These are phyloP conservation scores for Noccaea bulbosa DNA, from an alignment of 345 rosid species.

Conservation along the genomic window DNA sequence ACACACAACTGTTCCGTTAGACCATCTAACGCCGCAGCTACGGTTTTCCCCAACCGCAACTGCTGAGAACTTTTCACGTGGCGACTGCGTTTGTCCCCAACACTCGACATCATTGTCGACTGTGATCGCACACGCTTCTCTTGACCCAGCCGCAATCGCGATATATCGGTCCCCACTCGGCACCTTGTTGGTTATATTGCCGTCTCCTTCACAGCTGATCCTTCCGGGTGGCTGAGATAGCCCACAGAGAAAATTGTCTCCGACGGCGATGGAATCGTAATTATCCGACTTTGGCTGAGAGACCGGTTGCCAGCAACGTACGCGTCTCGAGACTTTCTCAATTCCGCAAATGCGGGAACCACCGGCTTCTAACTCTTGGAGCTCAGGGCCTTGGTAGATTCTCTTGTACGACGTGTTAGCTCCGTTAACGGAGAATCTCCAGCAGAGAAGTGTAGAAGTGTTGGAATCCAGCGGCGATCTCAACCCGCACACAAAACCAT, in stretches of 20 bases:
- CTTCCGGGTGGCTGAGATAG: slow-evolving; percentile 34
- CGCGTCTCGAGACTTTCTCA: slow-evolving; percentile 36
- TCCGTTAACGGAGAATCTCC: slow-evolving; percentile 60
- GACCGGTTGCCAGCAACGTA: slow-evolving; percentile 66
- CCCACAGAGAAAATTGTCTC: slow-evolving; percentile 64
- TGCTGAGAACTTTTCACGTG: slow-evolving; percentile 49
- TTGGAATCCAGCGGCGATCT: slow-evolving; percentile 25
- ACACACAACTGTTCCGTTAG: slow-evolving; percentile 54
- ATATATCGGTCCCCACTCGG: slow-evolving; percentile 38
- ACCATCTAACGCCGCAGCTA: slow-evolving; percentile 55
- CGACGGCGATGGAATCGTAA: slow-evolving; percentile 52
- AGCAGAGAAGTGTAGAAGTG: slow-evolving; percentile 51
- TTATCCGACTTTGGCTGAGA: not conserved
- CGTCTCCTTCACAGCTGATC: slow-evolving; percentile 40
- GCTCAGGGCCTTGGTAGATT: slow-evolving; percentile 44
- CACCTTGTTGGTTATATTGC: not conserved
- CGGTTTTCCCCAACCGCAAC: slow-evolving; percentile 67
- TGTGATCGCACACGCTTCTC: slow-evolving; percentile 62
- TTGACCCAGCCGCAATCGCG: slow-evolving; percentile 57
- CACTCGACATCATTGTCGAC: slow-evolving; percentile 43
- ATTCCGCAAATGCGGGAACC: slow-evolving; percentile 62
- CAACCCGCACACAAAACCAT: slow-evolving; percentile 65
- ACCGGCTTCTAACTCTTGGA: slow-evolving; percentile 58
- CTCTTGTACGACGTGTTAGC: slow-evolving; percentile 35
- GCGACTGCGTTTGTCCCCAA: slow-evolving; percentile 51